Evolutionary conservation across 108 stramenopile species (phyloP), one percentile per base, ranked within the genome.

Genomic region (Cyclotella baltica): DNA sequence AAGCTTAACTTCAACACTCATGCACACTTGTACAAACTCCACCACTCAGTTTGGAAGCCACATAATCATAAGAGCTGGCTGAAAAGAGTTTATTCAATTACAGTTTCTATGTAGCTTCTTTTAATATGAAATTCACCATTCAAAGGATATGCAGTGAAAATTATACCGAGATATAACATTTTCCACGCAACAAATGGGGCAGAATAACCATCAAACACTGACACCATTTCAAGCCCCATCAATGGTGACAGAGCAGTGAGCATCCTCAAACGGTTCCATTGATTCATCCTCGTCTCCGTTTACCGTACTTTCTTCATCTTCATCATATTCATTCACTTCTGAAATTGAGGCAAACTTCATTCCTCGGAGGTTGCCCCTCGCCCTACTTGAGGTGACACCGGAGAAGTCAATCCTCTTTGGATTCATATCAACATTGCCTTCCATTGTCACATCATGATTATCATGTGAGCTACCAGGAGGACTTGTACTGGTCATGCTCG

Each of bases 401-500:
- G 46, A 46, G 59, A 75, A 78, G 37, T 86, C 70, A 35, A 81
- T 72, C 40, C 56, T 46, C 53, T 67, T 70, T 11, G 77, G 37
- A 29, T 52, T 46, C 62, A 70, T 67, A 10, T 67, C 62, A 22
- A 46, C 53, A 34, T 53, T 36, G 28, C 28, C 64, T 33, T 73
- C 82, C 51, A 74, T 59, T 37, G 43, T 43, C 22, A 80, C 73
- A 25, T 56, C 57, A 22, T 74, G 59, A 81, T 33, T 72, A 33
- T 66, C 75, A 40, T 76, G 75, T 53, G 59, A 80, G 58, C 65
- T 83, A 52, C 50, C 86, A 75, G 61, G 76, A 36, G 52, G 89
- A 71, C 70, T 85, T 38, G 70, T 65, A 38, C 22, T 75, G 25
- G 90, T 93, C 48, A 73, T 84, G 61, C 53, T 70, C 31, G 92